Evolutionary conservation across 2,329 filamentous ascomycete genomes (phyloP), one percentile per base, ranked within the genome.

Genomic region (Bipolaris cookei): DNA sequence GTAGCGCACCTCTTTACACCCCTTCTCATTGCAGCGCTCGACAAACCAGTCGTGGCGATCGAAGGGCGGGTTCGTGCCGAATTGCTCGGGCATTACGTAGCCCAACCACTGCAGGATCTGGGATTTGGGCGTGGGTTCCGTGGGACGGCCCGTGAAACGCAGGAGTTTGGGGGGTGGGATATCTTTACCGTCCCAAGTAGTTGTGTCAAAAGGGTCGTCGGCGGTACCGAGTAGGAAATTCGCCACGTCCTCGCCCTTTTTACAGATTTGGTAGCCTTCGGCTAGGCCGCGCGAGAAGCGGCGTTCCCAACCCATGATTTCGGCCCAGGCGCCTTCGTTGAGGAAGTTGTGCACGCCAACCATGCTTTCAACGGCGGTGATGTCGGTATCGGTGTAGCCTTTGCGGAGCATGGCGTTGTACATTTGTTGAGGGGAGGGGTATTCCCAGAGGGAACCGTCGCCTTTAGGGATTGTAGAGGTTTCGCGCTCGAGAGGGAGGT

Each of bases 21-120:
- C 75, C 25, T 90, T 91, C 51, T 88, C 82, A 4, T 82, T 79
- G 32, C 89, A 84, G 61, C 95, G 85, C 63, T 90, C 85, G 39
- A 99, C 90, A 73, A 89, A 98, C 95, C 95, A 99, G 76, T 99
- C 95, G 75, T 99, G 95, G 60, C 95, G 87, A 77, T 99, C 95
- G 70, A 99, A 99, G 1, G 95, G 95, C 10, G 92, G 90, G 51
- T 92, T 89, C 6, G 89, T 88, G 4, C 81, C 89, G 78, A 90
- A 99, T 69, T 88, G 89, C 58, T 84, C 81, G 0, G 95, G 95
- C 75, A 91, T 96, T 18, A 94, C 71, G 82, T 86, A 87, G 4
- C 90, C 91, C 73, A 97, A 78, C 50, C 92, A 82, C 76, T 94
- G 90, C 65, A 96, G 79, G 78, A 98, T 90, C 35, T 88, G 87